Percentiles rank a stretch among this genome's conserved stretches.
phyloP scores from a whole-genome alignment of 1,139 yeast species.

The Arxiozyma telluris region DNA sequence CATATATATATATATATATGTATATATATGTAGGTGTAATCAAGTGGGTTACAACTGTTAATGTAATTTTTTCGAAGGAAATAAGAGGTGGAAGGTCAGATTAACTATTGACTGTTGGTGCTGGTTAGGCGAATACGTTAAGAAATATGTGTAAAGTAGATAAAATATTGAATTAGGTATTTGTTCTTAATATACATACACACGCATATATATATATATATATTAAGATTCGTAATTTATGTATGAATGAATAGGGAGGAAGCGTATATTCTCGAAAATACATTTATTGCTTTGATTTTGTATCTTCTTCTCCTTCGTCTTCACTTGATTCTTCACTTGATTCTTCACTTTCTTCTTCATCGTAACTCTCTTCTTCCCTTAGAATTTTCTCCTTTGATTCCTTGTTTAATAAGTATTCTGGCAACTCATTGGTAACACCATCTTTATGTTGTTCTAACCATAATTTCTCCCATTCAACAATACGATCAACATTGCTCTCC shows the following conservation, averaged over 20 bases:
- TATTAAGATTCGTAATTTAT: background rate
- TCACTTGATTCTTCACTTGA: background rate
- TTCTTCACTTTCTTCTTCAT: slow-evolving; percentile 4
- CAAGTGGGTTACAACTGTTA: no score
- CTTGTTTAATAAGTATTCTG: slow-evolving; percentile 22
- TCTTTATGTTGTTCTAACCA: slow-evolving; percentile 53
- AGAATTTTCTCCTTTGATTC: slow-evolving; percentile 11
- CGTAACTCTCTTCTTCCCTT: slow-evolving; percentile 4
- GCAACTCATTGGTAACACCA: slow-evolving; percentile 37
- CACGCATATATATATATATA: no score
- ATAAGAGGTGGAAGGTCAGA: no score
- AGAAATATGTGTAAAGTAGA: background rate
- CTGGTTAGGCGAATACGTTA: background rate
- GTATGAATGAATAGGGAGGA: background rate
- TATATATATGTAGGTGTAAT: no score
- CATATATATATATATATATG: no score
- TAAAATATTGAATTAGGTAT: no score
- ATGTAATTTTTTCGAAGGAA: no score
- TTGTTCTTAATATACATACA: no score
- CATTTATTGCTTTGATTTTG: no score
- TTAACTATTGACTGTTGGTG: background rate
- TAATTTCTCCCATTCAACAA: slow-evolving; percentile 60
- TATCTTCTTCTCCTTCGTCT: background rate
- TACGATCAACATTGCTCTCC: slow-evolving; percentile 71
- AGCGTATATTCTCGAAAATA: no score